Conservation (phyloP, 139 green algal genomes). For the Coelastrella sp. region DNA sequence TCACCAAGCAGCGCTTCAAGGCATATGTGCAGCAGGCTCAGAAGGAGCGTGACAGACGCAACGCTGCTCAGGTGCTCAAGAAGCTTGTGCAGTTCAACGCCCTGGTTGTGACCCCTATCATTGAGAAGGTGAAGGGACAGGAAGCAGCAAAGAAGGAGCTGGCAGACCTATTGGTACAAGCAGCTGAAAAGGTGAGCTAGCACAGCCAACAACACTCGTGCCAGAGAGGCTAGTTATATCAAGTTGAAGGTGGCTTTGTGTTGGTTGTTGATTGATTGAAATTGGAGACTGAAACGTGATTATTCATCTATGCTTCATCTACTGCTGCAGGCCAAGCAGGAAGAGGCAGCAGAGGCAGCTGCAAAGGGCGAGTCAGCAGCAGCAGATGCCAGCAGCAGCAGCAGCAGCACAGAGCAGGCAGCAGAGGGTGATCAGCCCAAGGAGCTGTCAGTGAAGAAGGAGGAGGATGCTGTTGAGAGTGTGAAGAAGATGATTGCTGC, state of each 20-base stretch:
- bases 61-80: conserved; percentile 88
- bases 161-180: conserved; percentile 69
- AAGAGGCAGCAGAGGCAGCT: conserved; percentile 53
- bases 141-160: conserved; percentile 75
- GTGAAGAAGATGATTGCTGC: conserved; percentile 64
- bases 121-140: conserved; percentile 79
- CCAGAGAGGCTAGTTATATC: too few species aligned
- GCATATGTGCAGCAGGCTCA: conserved; percentile 61
- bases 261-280: neutral
- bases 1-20: conserved; percentile 61
- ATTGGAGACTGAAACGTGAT: too few species aligned
- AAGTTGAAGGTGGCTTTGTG: too few species aligned
- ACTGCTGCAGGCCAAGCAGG: conserved; percentile 55
- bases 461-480: conserved; percentile 52
- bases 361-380: neutral
- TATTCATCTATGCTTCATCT: neutral
- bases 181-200: conserved; percentile 55
- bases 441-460: conserved; percentile 45
- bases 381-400: conserved; percentile 17
- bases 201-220: neutral
- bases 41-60: conserved; percentile 69
- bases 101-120: conserved; percentile 86
- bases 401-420: neutral
- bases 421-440: conserved; percentile 27
- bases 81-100: conserved; percentile 95